phyloP scores from a whole-genome alignment of 495 filamentous ascomycete genomes.

The Terfezia claveryi region DNA sequence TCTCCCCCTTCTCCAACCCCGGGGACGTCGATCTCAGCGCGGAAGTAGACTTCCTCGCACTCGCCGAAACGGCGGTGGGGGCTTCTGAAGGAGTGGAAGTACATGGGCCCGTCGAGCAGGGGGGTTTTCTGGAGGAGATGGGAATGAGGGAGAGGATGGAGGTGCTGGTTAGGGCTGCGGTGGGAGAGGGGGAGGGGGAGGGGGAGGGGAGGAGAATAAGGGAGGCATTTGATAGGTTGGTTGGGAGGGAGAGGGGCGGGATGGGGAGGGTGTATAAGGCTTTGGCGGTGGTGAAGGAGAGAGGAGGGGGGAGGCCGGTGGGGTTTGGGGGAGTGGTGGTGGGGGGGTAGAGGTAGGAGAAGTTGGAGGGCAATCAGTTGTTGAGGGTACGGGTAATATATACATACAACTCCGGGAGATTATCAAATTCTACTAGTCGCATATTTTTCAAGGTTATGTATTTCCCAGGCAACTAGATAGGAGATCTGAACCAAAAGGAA shows the following conservation, averaged over 20 bases:
- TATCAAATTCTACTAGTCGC: no score
- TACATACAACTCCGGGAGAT: no score
- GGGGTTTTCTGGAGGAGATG: constrained; percentile 50
- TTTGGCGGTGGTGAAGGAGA: constrained; percentile 71
- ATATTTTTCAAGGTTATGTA: no score
- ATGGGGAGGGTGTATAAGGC: constrained; percentile 94
- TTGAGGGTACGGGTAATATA: no score
- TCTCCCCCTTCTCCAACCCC: constrained; percentile 53
- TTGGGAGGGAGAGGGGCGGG: constrained; percentile 52
- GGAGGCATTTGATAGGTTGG: constrained; percentile 28
- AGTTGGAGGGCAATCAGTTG: no score
- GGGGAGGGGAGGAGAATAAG: constrained; percentile 4
- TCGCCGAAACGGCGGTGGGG: constrained; percentile 58
- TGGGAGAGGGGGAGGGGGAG: constrained; percentile 5
- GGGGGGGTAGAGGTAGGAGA: neutral
- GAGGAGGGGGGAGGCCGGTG: constrained; percentile 53
- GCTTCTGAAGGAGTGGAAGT: constrained; percentile 66
- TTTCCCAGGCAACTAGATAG: no score
- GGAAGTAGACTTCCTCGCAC: constrained; percentile 72
- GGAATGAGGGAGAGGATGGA: constrained; percentile 60
- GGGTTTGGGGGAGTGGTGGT: constrained; percentile 70
- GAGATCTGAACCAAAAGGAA: no score
- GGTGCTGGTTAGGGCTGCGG: constrained; percentile 31
- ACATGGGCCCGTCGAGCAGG: constrained; percentile 82
- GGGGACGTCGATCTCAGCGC: constrained; percentile 69